Evolutionary conservation across 495 filamentous ascomycete genomes (phyloP).

Genomic region (Bombardia bombarda): DNA sequence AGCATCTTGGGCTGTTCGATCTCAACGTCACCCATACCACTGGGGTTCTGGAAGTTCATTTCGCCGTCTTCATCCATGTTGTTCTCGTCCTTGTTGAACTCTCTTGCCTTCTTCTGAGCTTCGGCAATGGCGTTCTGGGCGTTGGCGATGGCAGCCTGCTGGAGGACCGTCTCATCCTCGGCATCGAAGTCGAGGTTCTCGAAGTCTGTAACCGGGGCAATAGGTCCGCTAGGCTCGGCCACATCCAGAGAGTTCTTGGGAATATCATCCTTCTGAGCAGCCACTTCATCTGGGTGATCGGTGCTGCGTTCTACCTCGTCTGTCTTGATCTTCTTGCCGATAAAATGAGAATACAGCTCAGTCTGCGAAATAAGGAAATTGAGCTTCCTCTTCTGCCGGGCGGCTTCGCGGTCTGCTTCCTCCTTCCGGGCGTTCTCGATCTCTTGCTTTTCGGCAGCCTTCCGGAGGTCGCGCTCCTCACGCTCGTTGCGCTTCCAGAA

Average conservation of each 20-base stretch:
- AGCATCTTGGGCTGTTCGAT: constrained; percentile 93
- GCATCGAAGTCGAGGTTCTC: constrained; percentile 93
- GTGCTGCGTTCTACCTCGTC: constrained; percentile 82
- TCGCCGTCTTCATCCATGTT: constrained; percentile 77
- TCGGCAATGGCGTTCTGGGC: constrained; percentile 94
- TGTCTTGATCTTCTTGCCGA: constrained; percentile 97
- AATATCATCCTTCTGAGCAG: constrained; percentile 32
- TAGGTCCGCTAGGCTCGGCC: constrained; percentile 48
- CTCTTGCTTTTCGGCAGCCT: constrained; percentile 91
- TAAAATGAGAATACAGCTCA: constrained; percentile 98
- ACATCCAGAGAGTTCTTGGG: constrained; percentile 44
- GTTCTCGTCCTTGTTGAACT: constrained; percentile 69
- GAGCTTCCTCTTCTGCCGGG: constrained; percentile 94
- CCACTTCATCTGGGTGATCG: constrained; percentile 64
- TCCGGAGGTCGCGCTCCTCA: constrained; percentile 89
- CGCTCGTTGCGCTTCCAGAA: constrained; percentile 99
- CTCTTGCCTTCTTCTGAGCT: constrained; percentile 84
- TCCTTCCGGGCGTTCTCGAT: constrained; percentile 93
- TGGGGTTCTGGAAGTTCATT: constrained; percentile 99
- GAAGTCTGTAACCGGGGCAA: constrained; percentile 77
- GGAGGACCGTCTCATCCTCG: constrained; percentile 78
- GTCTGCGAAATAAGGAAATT: constrained; percentile 99
- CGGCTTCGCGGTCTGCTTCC: constrained; percentile 93
- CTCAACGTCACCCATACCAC: constrained; percentile 85
- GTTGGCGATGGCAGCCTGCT: constrained; percentile 83